Conservation (phyloP, 257 asterid species). For the Pogostemon cablin region DNA sequence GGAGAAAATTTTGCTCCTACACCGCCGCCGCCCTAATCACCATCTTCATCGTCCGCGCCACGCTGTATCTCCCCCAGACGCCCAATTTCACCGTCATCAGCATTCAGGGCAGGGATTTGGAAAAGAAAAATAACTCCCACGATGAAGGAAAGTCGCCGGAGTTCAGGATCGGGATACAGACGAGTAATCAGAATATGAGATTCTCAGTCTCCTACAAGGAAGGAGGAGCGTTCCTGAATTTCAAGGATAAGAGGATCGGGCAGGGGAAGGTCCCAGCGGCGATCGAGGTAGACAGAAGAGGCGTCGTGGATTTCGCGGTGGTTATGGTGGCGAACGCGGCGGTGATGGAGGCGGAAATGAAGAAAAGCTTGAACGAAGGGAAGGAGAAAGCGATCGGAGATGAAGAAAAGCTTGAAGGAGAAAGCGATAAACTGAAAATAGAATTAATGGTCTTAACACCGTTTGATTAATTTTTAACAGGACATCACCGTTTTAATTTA, state of each 20-base stretch:
- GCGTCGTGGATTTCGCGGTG: slow-evolving; percentile 26
- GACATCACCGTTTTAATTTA: too few species aligned
- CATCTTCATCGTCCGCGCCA: slow-evolving; percentile 26
- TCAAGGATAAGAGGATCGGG: slow-evolving; percentile 44
- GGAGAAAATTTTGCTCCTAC: slow-evolving; percentile 32
- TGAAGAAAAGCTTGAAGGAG: slow-evolving; percentile 2
- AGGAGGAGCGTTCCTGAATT: slow-evolving; percentile 36
- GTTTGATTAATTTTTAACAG: too few species aligned
- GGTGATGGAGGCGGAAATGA: slow-evolving; percentile 28
- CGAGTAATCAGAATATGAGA: slow-evolving; percentile 44
- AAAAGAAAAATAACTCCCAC: not conserved
- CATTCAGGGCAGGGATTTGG: slow-evolving; percentile 35
- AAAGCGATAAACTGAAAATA: too few species aligned
- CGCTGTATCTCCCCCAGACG: slow-evolving; percentile 46
- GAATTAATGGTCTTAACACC: too few species aligned
- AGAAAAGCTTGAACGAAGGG: slow-evolving; percentile 30
- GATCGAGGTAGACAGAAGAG: slow-evolving; percentile 18
- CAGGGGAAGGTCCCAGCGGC: slow-evolving; percentile 36
- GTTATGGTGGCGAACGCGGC: slow-evolving; percentile 32
- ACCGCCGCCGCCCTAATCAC: slow-evolving; percentile 11
- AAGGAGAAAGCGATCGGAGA: slow-evolving; percentile 43
- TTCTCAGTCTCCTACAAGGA: slow-evolving; percentile 36
- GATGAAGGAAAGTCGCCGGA: not conserved
- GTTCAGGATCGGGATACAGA: slow-evolving; percentile 35
- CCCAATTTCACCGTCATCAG: slow-evolving; percentile 47